These are phyloP conservation scores for Schizophyllum amplum DNA, from an alignment of 1,284 basidiomycete species.

Conservation along the genomic window DNA sequence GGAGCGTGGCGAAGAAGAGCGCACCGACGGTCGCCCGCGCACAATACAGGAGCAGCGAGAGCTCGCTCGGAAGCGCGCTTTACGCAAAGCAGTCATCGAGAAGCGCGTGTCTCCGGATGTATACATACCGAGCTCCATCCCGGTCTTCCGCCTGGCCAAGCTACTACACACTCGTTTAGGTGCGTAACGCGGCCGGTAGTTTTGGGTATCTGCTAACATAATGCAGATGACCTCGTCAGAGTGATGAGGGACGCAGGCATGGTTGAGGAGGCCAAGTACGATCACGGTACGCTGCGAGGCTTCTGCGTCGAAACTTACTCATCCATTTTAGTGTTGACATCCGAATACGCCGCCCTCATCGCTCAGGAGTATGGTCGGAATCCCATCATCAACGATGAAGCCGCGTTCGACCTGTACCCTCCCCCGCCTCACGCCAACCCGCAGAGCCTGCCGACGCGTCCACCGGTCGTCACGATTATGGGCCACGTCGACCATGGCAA, in stretches of 20 bases:
- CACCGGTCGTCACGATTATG: constrained; percentile 96
- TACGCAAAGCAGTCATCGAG: constrained; percentile 3
- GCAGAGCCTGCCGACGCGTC: constrained; percentile 55
- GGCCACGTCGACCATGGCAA: constrained; percentile 99
- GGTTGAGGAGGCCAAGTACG: constrained; percentile 55
- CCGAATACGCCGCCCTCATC: constrained; percentile 83
- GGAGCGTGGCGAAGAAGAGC: neutral
- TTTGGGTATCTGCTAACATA: constrained; percentile 6
- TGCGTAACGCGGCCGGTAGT: constrained; percentile 26
- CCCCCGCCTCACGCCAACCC: constrained; percentile 52
- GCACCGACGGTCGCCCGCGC: no score
- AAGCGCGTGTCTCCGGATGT: constrained; percentile 44
- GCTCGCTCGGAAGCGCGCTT: neutral
- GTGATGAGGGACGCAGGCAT: constrained; percentile 65
- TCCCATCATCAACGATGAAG: constrained; percentile 84
- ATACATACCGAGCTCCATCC: constrained; percentile 71
- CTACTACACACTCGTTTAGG: constrained; percentile 66
- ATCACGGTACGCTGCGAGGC: constrained; percentile 47
- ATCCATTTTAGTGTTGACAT: constrained; percentile 57
- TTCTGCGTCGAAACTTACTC: neutral
- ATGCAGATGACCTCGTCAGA: constrained; percentile 48
- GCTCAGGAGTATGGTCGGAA: constrained; percentile 84
- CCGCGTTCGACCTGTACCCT: constrained; percentile 84
- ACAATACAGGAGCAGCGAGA: neutral
- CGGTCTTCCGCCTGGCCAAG: constrained; percentile 68